These are phyloP conservation scores for Gynochthodes officinalis DNA, from an alignment of 257 asterid species.

Conservation along the genomic window DNA sequence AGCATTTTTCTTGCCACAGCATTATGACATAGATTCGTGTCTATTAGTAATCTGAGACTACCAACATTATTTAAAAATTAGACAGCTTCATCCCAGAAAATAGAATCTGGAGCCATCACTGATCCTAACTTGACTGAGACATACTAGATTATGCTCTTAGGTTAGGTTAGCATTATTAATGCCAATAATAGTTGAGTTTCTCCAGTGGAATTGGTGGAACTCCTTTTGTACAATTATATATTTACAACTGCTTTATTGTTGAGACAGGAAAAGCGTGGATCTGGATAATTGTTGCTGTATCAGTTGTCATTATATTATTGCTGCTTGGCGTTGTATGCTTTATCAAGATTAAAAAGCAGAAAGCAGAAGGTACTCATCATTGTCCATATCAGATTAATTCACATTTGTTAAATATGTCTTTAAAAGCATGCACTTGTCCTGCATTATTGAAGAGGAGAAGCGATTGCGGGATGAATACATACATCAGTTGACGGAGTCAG, in stretches of 20 bases:
- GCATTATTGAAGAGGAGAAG: conserved; percentile 23
- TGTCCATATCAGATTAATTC: neutral
- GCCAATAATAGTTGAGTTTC: neutral
- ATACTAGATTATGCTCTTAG: neutral
- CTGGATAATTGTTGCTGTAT: conserved; percentile 14
- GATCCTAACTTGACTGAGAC: neutral
- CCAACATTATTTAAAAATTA: too few relatives aligned
- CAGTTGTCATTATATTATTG: neutral
- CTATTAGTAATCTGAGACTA: too few relatives aligned
- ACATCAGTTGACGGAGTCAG: conserved; percentile 17
- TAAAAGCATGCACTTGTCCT: neutral
- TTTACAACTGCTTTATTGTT: neutral
- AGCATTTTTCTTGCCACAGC: too few relatives aligned
- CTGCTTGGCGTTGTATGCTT: conserved; percentile 1
- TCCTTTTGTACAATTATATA: neutral
- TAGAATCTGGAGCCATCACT: neutral
- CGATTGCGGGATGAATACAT: conserved; percentile 25
- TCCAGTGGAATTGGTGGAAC: neutral
- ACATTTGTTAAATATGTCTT: neutral
- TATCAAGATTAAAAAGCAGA: conserved; percentile 13
- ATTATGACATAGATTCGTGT: too few relatives aligned
- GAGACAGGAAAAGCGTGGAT: conserved; percentile 21
- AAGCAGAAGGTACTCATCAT: conserved; percentile 10
- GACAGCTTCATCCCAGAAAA: neutral
- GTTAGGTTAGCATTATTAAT: neutral